These are phyloP conservation scores for Phytopythium montanum DNA, from an alignment of 352 stramenopile genomes.

Conservation along the genomic window DNA sequence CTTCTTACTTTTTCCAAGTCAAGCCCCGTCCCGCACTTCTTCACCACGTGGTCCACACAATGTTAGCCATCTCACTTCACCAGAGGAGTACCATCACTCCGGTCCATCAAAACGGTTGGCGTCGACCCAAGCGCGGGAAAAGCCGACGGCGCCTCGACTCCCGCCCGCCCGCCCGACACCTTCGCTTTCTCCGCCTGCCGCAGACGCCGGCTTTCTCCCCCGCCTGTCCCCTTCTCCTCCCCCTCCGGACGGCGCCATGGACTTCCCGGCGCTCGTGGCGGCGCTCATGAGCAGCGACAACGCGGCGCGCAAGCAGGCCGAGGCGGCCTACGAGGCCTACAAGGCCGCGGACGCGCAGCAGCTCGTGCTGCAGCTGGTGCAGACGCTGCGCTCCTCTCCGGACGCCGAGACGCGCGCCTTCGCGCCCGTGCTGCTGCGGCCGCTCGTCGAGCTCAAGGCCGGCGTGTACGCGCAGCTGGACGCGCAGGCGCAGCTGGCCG, in stretches of 20 bases:
- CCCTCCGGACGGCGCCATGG: slow-evolving; percentile 29
- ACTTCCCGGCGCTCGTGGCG: slow-evolving; percentile 69
- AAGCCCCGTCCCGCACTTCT: neutral
- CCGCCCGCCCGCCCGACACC: neutral
- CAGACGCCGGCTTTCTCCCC: neutral
- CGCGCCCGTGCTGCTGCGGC: slow-evolving; percentile 73
- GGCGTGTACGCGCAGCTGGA: slow-evolving; percentile 69
- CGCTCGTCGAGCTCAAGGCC: slow-evolving; percentile 63
- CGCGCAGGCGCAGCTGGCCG: slow-evolving; percentile 32
- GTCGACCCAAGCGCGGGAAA: neutral
- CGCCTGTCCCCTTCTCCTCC: neutral
- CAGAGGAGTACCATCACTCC: neutral
- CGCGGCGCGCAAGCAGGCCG: slow-evolving; percentile 60
- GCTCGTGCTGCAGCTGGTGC: slow-evolving; percentile 66
- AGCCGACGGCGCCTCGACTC: too few species aligned
- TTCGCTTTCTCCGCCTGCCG: neutral
- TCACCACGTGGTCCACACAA: neutral
- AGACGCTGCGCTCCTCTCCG: slow-evolving; percentile 47
- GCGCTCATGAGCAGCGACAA: slow-evolving; percentile 81
- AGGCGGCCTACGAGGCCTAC: slow-evolving; percentile 68
- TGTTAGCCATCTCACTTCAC: neutral
- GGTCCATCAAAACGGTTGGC: slow-evolving; percentile 1
- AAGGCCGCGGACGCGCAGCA: slow-evolving; percentile 60
- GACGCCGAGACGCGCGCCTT: slow-evolving; percentile 70
- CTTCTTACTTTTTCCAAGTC: neutral